A percentile compares a stretch with the other conserved stretches of the same genome.
Conservation (phyloP, 2,329 filamentous ascomycete genomes). For the Pezicula carpinea region DNA sequence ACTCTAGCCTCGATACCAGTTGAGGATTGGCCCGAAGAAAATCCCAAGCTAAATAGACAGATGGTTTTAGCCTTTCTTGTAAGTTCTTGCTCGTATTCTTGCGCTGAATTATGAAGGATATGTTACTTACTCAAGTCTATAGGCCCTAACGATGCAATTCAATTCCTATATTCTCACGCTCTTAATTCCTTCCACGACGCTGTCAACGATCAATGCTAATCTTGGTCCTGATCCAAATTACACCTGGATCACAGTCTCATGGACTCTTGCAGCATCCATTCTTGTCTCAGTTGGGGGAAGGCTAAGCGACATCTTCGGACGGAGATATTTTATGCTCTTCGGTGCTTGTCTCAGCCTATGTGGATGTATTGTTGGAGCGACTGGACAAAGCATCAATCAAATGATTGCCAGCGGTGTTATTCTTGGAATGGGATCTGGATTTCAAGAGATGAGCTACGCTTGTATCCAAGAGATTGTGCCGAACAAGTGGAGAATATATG, state of each 20-base stretch:
- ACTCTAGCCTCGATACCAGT: neutral
- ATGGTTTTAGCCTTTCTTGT: slow-evolving; percentile 4
- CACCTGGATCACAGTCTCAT: slow-evolving; percentile 32
- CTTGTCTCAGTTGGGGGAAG: slow-evolving; percentile 32
- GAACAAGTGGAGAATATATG: slow-evolving; percentile 26
- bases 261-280: slow-evolving; percentile 29
- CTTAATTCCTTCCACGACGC: slow-evolving; percentile 30
- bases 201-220: slow-evolving; percentile 31
- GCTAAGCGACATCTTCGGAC: slow-evolving; percentile 36
- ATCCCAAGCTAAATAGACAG: slow-evolving; percentile 2
- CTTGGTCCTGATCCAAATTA: slow-evolving; percentile 31
- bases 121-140: neutral
- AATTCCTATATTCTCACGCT: slow-evolving; percentile 33
- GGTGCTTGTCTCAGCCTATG: slow-evolving; percentile 30
- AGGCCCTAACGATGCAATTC: slow-evolving; percentile 9
- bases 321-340: slow-evolving; percentile 34
- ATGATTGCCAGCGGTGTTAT: slow-evolving; percentile 37
- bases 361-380: slow-evolving; percentile 35
- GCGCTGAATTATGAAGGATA: neutral
- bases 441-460: slow-evolving; percentile 34
- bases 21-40: slow-evolving; percentile 1
- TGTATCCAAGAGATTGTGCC: slow-evolving; percentile 34
- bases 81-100: neutral
- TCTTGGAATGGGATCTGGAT: slow-evolving; percentile 35
- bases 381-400: slow-evolving; percentile 32